Evolutionary conservation across 768 basidiomycete species (phyloP), one percentile per base, ranked within the genome.

Genomic region (Suillus variegatus): DNA sequence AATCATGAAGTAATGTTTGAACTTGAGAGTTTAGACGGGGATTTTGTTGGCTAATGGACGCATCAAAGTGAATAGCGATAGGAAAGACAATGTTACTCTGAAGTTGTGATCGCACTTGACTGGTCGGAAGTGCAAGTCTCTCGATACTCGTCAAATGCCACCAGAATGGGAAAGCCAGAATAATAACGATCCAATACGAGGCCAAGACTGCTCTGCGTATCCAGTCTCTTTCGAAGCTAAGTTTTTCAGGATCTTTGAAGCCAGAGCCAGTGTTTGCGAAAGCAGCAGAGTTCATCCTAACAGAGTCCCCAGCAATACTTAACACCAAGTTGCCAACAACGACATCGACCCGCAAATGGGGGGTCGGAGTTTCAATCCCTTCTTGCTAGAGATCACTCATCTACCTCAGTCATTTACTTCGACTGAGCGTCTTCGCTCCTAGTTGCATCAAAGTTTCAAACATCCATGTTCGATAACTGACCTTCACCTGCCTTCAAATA

Each of bases 141-240:
- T 95, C 85, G 36, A 99, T 97, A 68, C 92, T 92, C 6, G 97
- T 99, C 35, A 92, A 89, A 60, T 82, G 83, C 94, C 95, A 98
- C 97, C 97, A 99, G 58, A 94, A 83, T 3, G 97, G 97, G 22
- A 96, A 65, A 1, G 90, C 90, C 8, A 94, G 78, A 41, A 97
- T 68, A 43, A 97, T 83, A 35, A 94, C 77, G 32, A 84, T 63
- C 87, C 95, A 95, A 76, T 96, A 97, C 1, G 92, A 85, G 5
- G 81, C 75, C 65, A 96, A 82, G 67, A 95, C 88, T 32, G 78
- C 77, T 68, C 89, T 80, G 38, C 91, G 82, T 51, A 82, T 80
- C 60, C 65, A 69, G 58, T 78, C 74, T 16, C 79, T 77, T 74
- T 91, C 87, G 68, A 84, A 88, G 70, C 81, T 80, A 28, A 88